phyloP scores from a whole-genome alignment of 2,329 filamentous ascomycete genomes.

The Pseudogymnoascus sp. region DNA sequence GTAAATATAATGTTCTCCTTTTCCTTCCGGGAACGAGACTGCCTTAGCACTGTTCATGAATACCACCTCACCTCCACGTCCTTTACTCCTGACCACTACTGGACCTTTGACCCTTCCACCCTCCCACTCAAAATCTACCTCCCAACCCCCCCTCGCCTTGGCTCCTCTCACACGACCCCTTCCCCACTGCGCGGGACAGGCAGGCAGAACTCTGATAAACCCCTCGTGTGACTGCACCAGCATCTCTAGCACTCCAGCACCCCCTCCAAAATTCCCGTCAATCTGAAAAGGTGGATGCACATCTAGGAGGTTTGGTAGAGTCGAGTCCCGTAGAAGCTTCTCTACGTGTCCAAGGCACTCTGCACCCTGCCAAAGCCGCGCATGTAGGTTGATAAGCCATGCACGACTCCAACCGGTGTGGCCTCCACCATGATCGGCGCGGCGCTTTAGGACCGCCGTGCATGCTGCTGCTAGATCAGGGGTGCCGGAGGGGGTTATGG shows the following conservation, averaged over 20 bases:
- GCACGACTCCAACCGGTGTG: slow-evolving; percentile 41
- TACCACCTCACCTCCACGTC: neutral
- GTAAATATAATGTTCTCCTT: neutral
- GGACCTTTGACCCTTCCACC: slow-evolving; percentile 21
- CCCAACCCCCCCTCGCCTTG: slow-evolving; percentile 30
- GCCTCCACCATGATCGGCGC: slow-evolving; percentile 34
- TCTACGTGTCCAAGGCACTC: slow-evolving; percentile 32
- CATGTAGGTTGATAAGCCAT: slow-evolving; percentile 38
- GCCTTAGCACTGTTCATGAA: slow-evolving; percentile 10
- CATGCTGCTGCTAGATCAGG: slow-evolving; percentile 24
- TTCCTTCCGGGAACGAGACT: neutral
- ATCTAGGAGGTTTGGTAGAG: slow-evolving; percentile 37
- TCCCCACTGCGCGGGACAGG: slow-evolving; percentile 31
- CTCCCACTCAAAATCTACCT: slow-evolving; percentile 32
- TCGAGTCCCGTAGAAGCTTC: slow-evolving; percentile 33
- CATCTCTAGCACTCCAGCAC: slow-evolving; percentile 39
- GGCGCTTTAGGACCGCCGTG: slow-evolving; percentile 26
- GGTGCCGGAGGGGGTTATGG: slow-evolving; percentile 30
- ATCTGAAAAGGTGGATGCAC: slow-evolving; percentile 41
- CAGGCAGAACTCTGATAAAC: slow-evolving; percentile 32
- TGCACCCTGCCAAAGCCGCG: slow-evolving; percentile 33
- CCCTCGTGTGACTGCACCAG: slow-evolving; percentile 33
- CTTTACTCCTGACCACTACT: slow-evolving; percentile 11
- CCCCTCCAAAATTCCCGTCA: slow-evolving; percentile 42
- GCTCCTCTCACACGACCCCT: slow-evolving; percentile 29